Base-by-base conservation (phyloP, 352 stramenopile genomes). In the Phytophthora pluvialis region DNA sequence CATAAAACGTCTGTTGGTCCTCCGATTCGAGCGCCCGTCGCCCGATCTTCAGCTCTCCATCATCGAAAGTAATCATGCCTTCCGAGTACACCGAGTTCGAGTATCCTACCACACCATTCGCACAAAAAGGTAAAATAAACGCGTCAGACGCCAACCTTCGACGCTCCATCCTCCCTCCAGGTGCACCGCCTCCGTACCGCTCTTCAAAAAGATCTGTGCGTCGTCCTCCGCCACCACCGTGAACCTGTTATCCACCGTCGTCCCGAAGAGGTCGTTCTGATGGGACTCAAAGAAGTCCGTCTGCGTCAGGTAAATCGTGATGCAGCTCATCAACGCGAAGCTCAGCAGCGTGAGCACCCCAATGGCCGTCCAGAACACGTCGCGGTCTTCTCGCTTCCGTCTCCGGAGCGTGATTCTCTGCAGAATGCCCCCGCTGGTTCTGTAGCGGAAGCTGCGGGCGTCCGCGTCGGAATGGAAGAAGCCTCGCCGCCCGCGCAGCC, bases 211-310 rank as follows among this genome's bases (percentile, higher is more conserved):
- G 49, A 93, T 93, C 70, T 89, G 80, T 55, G 86, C 83, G 31
- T 85, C 80, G 45, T 93, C 72, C 16, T 85, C 66, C 31, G 87
- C 86, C 25, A 95, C 82, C 26, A 93, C 84, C 5, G 84, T 93
- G 43, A 93, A 95, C 12, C 83, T 72, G 28, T 93, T 89, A 50
- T 95, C 87, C 47, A 95, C 82, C 0, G 81, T 94, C 32, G 83
- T 89, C 16, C 84, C 85, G 33, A 95, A 85, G n/a, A 95, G 48
- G 28, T 95, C 85, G 31, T 70, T 88, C 60, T 93, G 87, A 60
- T 95, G 84, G 8, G 78, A 84, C 60, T 78, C 78, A 33, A 95
- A 95, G 71, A 95, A 93, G 58, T 93, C 84, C 9, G 84, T 88
- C 55, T 93, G 83, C 57, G 80, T 81, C 25, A 95, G 72, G 62